Conservation (phyloP, 2,329 filamentous ascomycete genomes). For the Metarhizium rileyi region DNA sequence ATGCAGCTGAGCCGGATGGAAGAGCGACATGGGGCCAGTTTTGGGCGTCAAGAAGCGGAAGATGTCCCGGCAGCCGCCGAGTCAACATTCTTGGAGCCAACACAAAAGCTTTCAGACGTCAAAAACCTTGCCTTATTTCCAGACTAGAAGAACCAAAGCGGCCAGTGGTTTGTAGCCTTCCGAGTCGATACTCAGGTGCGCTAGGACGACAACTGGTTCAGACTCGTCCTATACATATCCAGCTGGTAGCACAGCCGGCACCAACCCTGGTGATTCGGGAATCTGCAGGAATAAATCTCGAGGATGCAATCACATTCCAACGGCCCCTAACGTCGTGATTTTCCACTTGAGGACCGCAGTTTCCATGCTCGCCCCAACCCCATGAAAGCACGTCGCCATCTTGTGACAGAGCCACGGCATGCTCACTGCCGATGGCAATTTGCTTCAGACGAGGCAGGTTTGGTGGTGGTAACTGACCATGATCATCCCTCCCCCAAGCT, state of each 20-base stretch:
- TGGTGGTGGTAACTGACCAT: constrained; percentile 65
- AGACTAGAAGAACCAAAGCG: constrained; percentile 15
- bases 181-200: not conserved
- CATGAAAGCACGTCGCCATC: constrained; percentile 65
- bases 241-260: constrained; percentile 87
- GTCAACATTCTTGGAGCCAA: constrained; percentile 49
- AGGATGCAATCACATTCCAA: constrained; percentile 57
- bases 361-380: constrained; percentile 98
- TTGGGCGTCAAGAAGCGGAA: constrained; percentile 12
- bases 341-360: constrained; percentile 66
- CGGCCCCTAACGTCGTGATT: constrained; percentile 58
- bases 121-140: constrained; percentile 35
- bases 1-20: constrained; percentile 33
- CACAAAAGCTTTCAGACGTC: constrained; percentile 64
- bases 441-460: constrained; percentile 46
- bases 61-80: constrained; percentile 16
- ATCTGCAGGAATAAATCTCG: constrained; percentile 40
- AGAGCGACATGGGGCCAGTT: constrained; percentile 13
- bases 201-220: not conserved
- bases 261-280: constrained; percentile 52
- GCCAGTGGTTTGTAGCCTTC: not conserved
- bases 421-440: constrained; percentile 84
- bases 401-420: constrained; percentile 63
- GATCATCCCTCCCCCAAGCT: constrained; percentile 78
- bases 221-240: constrained; percentile 45